Conservation (phyloP, 2,329 filamentous ascomycete species). For the Chrysoporthe cubensis region DNA sequence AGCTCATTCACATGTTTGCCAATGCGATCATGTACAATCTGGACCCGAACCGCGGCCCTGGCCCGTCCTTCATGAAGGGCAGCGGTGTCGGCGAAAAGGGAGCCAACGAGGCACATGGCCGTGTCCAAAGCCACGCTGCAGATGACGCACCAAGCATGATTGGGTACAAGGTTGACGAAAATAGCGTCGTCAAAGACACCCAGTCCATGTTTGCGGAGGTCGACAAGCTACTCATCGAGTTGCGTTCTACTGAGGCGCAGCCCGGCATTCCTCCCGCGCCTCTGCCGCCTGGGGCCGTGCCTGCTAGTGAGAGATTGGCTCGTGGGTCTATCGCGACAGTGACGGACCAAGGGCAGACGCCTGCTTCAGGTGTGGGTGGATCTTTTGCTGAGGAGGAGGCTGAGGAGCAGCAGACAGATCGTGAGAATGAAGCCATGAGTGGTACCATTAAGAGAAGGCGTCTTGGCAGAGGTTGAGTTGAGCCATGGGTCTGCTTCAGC, state of each 20-base stretch:
- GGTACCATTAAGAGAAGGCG: conserved; percentile 34
- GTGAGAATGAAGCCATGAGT: conserved; percentile 26
- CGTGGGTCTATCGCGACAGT: conserved; percentile 22
- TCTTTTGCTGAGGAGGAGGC: conserved; percentile 22
- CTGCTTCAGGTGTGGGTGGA: conserved; percentile 23
- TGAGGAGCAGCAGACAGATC: conserved; percentile 23
- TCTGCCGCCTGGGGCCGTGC: conserved; percentile 30
- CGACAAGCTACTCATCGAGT: conserved; percentile 75
- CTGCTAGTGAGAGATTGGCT: conserved; percentile 27
- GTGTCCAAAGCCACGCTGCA: conserved; percentile 32
- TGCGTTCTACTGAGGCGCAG: conserved; percentile 73
- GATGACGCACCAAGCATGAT: conserved; percentile 50
- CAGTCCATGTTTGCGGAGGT: conserved; percentile 89
- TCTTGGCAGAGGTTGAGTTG: conserved; percentile 30
- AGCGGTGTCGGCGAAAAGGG: conserved; percentile 41
- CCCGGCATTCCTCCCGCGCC: conserved; percentile 44
- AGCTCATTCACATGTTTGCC: conserved; percentile 94
- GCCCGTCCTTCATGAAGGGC: conserved; percentile 60
- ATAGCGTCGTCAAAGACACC: conserved; percentile 85
- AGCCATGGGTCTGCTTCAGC: background rate
- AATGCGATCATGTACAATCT: conserved; percentile 99
- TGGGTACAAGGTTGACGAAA: conserved; percentile 74
- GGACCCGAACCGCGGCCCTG: conserved; percentile 73
- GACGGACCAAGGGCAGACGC: conserved; percentile 18
- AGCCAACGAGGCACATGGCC: conserved; percentile 38